Base-by-base conservation (phyloP, 345 rosid genomes). In the Gossypium turneri region DNA sequence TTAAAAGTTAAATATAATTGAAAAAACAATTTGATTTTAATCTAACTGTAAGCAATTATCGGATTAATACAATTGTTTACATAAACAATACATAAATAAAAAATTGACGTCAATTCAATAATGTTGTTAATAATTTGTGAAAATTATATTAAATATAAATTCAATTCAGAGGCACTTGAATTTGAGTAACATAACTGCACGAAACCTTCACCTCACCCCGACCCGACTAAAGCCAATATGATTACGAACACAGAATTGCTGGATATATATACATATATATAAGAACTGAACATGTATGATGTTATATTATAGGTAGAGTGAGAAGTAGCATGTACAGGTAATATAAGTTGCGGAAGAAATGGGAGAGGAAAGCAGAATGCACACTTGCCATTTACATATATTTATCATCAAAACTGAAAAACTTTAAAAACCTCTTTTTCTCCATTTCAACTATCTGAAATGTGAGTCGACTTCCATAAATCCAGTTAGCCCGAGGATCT, bases 331-430 rank as follows among this genome's bases (percentile, higher is more conserved):
- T 51, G 25, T 27, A 50, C 73, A 69, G 4, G 44, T 24, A 67
- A 27, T 25, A 9, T 0, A 59, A 12, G 38, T 48, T 25, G 24
- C 38, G 27, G 73, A 53, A 25, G 13, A 29, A 67, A 47, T 2
- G 16, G 0, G 13, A 50, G 22, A 51, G 44, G 45, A 51, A 27
- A 27, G 59, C 61, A 52, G 61, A 70, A 70, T 70, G 53, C 15
- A 52, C 61, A 52, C 25, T 70, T 69, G 73, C 25, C 61, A 70
- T 52, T 43, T 52, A 57, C 61, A 70, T 34, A 17, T 34, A 70
- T 70, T 5, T 22, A 51, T 25, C 25, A 17, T 17, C 47, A 52
- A 51, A 51, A 8, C 25, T 17, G 25, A 51, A 51, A 17, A 51
- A 19, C 4, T 53, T 69, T 5, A 34, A 34, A 34, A 41, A 51